phyloP scores from a whole-genome alignment of 495 filamentous ascomycete genomes.

The Tuber brumale region DNA sequence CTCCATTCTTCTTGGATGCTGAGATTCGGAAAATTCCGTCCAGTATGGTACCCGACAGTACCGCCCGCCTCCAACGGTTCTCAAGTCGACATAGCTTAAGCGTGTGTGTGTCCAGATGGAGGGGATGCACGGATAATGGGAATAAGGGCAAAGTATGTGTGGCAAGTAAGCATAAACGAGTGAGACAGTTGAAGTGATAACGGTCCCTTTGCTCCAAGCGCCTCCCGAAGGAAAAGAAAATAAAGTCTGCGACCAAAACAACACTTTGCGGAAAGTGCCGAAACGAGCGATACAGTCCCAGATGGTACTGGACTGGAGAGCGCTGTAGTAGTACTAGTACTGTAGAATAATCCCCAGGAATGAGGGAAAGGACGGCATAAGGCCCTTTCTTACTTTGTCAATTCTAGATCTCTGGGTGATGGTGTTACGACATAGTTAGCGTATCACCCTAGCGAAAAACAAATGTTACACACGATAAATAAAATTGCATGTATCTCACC shows the following conservation, averaged over 20 bases:
- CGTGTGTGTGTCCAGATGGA: neutral
- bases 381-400: neutral
- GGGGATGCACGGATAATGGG: neutral
- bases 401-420: neutral
- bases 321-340: neutral
- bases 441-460: neutral
- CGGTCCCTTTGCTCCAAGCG: conserved; percentile 1
- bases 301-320: too few relatives aligned
- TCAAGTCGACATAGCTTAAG: neutral
- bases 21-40: neutral
- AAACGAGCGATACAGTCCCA: neutral
- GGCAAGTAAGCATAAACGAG: neutral
- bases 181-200: neutral
- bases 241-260: neutral
- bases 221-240: conserved; percentile 3
- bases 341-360: neutral
- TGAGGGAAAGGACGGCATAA: neutral
- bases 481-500: neutral
- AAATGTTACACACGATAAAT: neutral
- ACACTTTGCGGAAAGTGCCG: neutral
- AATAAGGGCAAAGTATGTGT: neutral
- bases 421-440: neutral
- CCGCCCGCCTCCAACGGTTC: neutral
- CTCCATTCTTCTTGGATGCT: neutral
- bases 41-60: neutral